phyloP scores from a whole-genome alignment of 805 yeast genomes.

The Saturnispora saitoi region DNA sequence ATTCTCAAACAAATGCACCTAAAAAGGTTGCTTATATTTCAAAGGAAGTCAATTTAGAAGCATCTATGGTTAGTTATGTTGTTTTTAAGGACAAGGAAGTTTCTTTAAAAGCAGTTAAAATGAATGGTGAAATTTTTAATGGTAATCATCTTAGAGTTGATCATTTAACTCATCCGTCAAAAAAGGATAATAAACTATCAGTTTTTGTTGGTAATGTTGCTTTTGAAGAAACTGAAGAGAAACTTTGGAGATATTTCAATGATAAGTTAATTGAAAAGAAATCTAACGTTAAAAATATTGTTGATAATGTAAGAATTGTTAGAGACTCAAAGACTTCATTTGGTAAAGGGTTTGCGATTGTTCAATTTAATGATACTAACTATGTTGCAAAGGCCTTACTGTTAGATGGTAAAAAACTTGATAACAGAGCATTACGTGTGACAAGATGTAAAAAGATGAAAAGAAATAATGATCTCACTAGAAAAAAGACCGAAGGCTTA shows the following conservation, averaged over 20 bases:
- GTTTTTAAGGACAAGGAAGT: conserved; percentile 55
- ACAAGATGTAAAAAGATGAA: conserved; percentile 49
- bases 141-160: conserved; percentile 83
- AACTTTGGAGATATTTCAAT: conserved; percentile 74
- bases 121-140: conserved; percentile 63
- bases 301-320: conserved; percentile 82
- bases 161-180: conserved; percentile 84
- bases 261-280: conserved; percentile 35
- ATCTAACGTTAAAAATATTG: conserved; percentile 30
- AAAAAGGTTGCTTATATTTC: conserved; percentile 85
- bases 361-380: conserved; percentile 70
- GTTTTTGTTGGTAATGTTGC: conserved; percentile 91
- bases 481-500: conserved; percentile 26
- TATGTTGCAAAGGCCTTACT: conserved; percentile 76
- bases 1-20: conserved; percentile 80
- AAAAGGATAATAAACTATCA: conserved; percentile 74
- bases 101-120: conserved; percentile 35
- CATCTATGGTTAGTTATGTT: conserved; percentile 80
- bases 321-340: conserved; percentile 90
- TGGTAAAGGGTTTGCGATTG: conserved; percentile 96
- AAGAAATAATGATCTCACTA: conserved; percentile 20
- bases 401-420: conserved; percentile 58
- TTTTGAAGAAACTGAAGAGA: conserved; percentile 87
- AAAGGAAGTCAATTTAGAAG: conserved; percentile 70
- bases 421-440: conserved; percentile 62